A percentile compares a stretch with the other conserved stretches of the same genome.
These are phyloP conservation scores for Sporisorium iseilematis-ciliati DNA, from an alignment of 1,284 basidiomycete species.

Conservation along the genomic window DNA sequence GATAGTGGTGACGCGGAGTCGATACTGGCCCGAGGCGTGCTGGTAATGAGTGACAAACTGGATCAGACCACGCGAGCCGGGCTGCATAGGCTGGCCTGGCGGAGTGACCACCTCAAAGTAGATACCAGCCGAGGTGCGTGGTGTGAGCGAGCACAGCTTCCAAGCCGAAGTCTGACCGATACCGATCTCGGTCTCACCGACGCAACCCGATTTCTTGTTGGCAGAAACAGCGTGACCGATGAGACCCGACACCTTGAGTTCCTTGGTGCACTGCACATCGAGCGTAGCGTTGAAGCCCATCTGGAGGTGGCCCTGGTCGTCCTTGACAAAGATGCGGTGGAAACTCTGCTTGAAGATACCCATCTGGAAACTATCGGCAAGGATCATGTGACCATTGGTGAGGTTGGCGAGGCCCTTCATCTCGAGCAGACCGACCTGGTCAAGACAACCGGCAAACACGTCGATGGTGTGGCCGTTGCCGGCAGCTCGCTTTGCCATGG, in stretches of 20 bases:
- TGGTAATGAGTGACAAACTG: constrained; percentile 99
- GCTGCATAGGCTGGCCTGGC: constrained; percentile 92
- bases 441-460: constrained; percentile 95
- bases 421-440: constrained; percentile 96
- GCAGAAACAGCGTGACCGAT: constrained; percentile 98
- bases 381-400: constrained; percentile 95
- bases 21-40: constrained; percentile 92
- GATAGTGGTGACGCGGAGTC: constrained; percentile 94
- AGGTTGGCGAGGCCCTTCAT: constrained; percentile 96
- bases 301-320: constrained; percentile 88
- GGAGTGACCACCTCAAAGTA: constrained; percentile 99
- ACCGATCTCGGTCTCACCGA: constrained; percentile 99
- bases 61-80: constrained; percentile 92
- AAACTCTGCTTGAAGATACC: constrained; percentile 99
- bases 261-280: constrained; percentile 98
- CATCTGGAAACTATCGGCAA: constrained; percentile 97
- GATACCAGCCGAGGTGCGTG: constrained; percentile 87
- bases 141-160: constrained; percentile 93
- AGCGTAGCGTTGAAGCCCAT: constrained; percentile 99
- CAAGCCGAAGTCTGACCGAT: constrained; percentile 99
- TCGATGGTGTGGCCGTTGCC: constrained; percentile 95
- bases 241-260: constrained; percentile 96
- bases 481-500: constrained; percentile 90
- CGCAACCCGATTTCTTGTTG: constrained; percentile 94
- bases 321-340: constrained; percentile 92